phyloP scores from a whole-genome alignment of 371 early-diverging fungal genomes.

The Rhizomucor miehei region DNA sequence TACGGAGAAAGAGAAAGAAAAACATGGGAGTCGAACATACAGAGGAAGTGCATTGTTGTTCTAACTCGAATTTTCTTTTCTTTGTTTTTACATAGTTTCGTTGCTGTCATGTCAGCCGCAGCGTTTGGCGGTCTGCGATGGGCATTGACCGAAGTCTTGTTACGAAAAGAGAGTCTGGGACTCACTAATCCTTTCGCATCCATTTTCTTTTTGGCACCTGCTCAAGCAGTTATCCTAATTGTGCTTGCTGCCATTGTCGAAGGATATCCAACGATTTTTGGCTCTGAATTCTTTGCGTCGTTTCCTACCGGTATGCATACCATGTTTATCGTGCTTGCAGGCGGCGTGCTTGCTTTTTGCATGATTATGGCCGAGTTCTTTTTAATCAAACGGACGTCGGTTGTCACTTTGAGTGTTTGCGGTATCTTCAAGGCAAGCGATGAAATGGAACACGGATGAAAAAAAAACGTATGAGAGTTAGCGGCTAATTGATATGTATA shows the following conservation, averaged over 20 bases:
- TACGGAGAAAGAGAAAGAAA: too few species aligned
- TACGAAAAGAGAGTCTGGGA: constrained; percentile 69
- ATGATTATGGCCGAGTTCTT: constrained; percentile 90
- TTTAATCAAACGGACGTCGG: constrained; percentile 83
- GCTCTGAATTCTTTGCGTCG: constrained; percentile 46
- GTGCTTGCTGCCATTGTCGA: constrained; percentile 63
- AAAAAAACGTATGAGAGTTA: neutral
- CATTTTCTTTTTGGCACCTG: constrained; percentile 72
- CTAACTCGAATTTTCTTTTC: neutral
- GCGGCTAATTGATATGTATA: neutral
- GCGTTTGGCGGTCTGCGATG: constrained; percentile 82
- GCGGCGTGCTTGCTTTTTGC: constrained; percentile 83
- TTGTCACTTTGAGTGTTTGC: constrained; percentile 87
- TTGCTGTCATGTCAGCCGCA: constrained; percentile 75
- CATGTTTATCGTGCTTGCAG: constrained; percentile 44
- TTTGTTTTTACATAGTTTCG: constrained; percentile 29
- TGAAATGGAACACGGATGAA: neutral
- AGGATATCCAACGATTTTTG: constrained; percentile 54
- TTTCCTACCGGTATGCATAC: constrained; percentile 36
- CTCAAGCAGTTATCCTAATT: constrained; percentile 66
- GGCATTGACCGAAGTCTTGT: constrained; percentile 86
- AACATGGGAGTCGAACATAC: too few species aligned
- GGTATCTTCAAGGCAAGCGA: constrained; percentile 87
- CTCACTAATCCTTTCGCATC: constrained; percentile 84
- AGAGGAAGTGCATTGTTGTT: too few species aligned